Evolutionary conservation across 23 red algal species (phyloP).

Genomic region (Gracilaria gracilis): DNA sequence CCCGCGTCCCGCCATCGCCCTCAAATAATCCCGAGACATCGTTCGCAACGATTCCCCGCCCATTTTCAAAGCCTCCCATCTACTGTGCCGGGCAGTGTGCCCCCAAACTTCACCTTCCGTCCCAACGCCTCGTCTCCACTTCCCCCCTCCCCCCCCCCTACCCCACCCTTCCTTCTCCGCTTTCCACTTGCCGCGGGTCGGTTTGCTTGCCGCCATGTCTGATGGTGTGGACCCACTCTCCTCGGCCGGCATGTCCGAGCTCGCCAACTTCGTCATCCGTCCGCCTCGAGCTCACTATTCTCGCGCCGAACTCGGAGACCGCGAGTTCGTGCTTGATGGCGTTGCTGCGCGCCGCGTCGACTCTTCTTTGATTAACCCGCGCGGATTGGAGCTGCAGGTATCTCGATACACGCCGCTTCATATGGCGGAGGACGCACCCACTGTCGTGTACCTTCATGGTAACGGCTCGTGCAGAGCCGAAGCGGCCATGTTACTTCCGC

Average conservation of each 20-base stretch:
- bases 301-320: constrained; percentile 70
- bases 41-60: background rate
- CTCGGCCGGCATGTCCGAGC: constrained; percentile 67
- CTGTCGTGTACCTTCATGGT: constrained; percentile 82
- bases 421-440: constrained; percentile 40
- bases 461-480: constrained; percentile 85
- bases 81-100: background rate
- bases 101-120: background rate
- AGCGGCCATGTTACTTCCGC: constrained; percentile 46
- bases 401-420: constrained; percentile 42
- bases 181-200: background rate
- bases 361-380: constrained; percentile 52
- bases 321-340: constrained; percentile 43
- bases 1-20: background rate
- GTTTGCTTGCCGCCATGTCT: constrained; percentile 28
- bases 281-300: constrained; percentile 80
- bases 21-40: background rate
- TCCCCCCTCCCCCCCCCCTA: background rate
- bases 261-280: constrained; percentile 84
- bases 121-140: background rate
- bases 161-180: background rate
- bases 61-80: background rate
- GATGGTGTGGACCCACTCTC: constrained; percentile 57
- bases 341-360: constrained; percentile 57
- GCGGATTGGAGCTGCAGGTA: constrained; percentile 44